These are phyloP conservation scores for Apophysomyces variabilis DNA, from an alignment of 371 early-diverging fungal species.

Conservation along the genomic window DNA sequence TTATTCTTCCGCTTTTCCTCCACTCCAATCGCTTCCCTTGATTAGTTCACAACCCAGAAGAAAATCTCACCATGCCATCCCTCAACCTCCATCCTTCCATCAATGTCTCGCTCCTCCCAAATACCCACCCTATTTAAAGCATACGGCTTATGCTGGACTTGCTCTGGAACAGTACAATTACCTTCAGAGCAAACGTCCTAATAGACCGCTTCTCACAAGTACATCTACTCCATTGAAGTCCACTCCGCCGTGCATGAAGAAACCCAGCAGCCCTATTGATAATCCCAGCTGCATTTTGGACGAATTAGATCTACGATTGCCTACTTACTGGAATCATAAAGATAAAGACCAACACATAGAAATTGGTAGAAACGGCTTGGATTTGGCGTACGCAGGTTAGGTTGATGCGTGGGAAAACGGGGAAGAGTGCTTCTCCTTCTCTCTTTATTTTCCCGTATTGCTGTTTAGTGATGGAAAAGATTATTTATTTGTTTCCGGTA, in stretches of 20 bases:
- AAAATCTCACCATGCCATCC: constrained; percentile 1
- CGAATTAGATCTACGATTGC: constrained; percentile 48
- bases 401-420: constrained; percentile 20
- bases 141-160: constrained; percentile 38
- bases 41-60: constrained; percentile 12
- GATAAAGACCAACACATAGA: constrained; percentile 66
- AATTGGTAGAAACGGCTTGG: constrained; percentile 56
- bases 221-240: constrained; percentile 15
- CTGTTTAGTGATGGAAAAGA: constrained; percentile 3
- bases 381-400: constrained; percentile 61
- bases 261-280: constrained; percentile 2
- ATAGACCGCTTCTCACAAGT: constrained; percentile 10
- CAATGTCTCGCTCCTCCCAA: constrained; percentile 37
- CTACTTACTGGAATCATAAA: constrained; percentile 65
- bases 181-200: constrained; percentile 21
- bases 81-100: constrained; percentile 14
- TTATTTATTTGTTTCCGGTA: constrained; percentile 24
- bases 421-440: background rate
- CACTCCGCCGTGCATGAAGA: constrained; percentile 13
- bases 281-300: constrained; percentile 11
- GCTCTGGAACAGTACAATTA: constrained; percentile 33
- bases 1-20: constrained; percentile 22
- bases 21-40: constrained; percentile 18
- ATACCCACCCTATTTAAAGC: constrained; percentile 40
- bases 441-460: constrained; percentile 2